These are phyloP conservation scores for Irpex rosettiformis DNA, from an alignment of 1,284 basidiomycete species.

Conservation along the genomic window DNA sequence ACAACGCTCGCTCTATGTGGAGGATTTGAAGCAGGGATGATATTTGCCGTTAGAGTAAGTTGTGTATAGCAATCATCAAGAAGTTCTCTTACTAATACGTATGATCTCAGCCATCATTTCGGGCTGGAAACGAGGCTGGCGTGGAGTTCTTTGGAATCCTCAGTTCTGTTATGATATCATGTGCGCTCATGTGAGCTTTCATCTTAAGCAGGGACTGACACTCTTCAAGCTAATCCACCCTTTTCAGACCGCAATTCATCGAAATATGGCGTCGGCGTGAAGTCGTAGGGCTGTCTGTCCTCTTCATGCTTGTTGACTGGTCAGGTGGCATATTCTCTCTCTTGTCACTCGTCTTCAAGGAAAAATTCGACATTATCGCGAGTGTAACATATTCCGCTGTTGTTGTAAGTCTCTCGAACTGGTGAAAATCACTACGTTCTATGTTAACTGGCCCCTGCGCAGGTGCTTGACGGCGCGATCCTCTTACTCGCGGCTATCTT, in stretches of 20 bases:
- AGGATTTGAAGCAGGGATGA: slow-evolving; percentile 56
- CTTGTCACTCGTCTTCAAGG: neutral
- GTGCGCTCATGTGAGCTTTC: slow-evolving; percentile 52
- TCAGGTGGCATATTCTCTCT: slow-evolving; percentile 69
- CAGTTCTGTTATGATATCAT: slow-evolving; percentile 55
- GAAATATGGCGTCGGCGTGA: slow-evolving; percentile 70
- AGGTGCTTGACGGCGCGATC: slow-evolving; percentile 60
- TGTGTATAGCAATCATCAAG: neutral
- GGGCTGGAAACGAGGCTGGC: slow-evolving; percentile 43
- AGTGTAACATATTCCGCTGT: neutral
- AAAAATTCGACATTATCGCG: neutral
- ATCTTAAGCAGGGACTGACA: neutral
- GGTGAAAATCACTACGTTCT: neutral
- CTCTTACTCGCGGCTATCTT: slow-evolving; percentile 57
- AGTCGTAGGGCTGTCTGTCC: slow-evolving; percentile 69
- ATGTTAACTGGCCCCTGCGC: slow-evolving; percentile 33
- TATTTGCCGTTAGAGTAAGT: slow-evolving; percentile 52
- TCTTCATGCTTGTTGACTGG: slow-evolving; percentile 71
- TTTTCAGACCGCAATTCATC: slow-evolving; percentile 45
- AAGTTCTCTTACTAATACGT: slow-evolving; percentile 17
- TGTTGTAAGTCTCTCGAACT: neutral
- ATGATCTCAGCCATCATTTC: slow-evolving; percentile 35
- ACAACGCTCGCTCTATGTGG: slow-evolving; percentile 43
- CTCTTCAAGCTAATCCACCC: neutral
- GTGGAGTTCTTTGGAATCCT: slow-evolving; percentile 64